Base-by-base conservation (phyloP, 768 basidiomycete species). In the Pulveroboletus ravenelii region DNA sequence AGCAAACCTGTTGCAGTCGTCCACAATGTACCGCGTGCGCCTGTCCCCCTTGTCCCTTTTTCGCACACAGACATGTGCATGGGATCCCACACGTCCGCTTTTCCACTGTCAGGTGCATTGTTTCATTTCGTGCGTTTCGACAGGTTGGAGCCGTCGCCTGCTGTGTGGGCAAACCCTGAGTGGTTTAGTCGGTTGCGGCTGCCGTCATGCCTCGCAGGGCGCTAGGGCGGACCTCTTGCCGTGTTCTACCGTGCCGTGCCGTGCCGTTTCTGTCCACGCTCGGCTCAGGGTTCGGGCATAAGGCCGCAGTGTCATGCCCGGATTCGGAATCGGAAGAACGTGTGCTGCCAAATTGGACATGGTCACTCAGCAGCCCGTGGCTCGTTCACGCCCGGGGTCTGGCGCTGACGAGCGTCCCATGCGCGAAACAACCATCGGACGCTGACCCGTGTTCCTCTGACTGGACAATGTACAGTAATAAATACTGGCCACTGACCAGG, bases 271-370 rank as follows among this genome's bases (percentile, higher is more conserved):
- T 46, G 41, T 38, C 41, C 47, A 45, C 27, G 37, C 48, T 45
- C 17, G 31, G 38, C 20, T 46, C 50, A 43, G 41, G 51, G 42
- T 50, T 37, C 20, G 20, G 35, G 37, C 47, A 36, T 29, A 32
- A 29, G 31, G 39, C 55, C 61, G 62, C 56, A 62, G 61, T 37
- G 51, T 27, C 36, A 36, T 55, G 38, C 15, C 56, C 48, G 14
- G 15, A 48, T 58, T 48, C 51, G 52, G 62, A 31, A 48, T 18
- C 23, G 27, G 45, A 38, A 23, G 20, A 23, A 23, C 20, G 20
- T 8, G 3, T 47, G 18, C 8, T 40, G 52, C 45, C 50, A 35
- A 46, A 51, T 45, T 34, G 37, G 37, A 41, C 38, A 12, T 18
- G 18, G 2, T 23, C 20, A 23, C 20, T 23, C 20, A 23, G 20